A percentile compares a stretch with the other conserved stretches of the same genome.
Conservation (phyloP, 768 basidiomycete genomes). For the Polyporus arcularius region DNA sequence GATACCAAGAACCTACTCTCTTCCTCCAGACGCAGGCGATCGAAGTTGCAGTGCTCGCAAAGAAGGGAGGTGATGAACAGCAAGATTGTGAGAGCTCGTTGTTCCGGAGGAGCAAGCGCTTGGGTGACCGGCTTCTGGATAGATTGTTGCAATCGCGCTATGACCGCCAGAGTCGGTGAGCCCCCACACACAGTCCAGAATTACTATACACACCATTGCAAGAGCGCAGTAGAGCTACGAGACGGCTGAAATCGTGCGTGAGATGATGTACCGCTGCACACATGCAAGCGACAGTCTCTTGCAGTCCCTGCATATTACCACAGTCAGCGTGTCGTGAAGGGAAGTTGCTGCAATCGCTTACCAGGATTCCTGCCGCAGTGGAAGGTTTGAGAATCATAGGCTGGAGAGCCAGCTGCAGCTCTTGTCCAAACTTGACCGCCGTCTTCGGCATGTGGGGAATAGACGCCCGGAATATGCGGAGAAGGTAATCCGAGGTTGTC, state of each 20-base stretch:
- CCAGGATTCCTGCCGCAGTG: conserved; percentile 63
- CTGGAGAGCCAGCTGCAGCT: conserved; percentile 78
- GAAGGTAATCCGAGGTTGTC: conserved; percentile 78
- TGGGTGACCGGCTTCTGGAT: conserved; percentile 45
- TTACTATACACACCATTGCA: conserved; percentile 64
- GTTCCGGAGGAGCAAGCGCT: conserved; percentile 48
- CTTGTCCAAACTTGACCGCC: conserved; percentile 82
- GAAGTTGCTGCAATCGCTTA: conserved; percentile 32
- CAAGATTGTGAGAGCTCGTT: conserved; percentile 62
- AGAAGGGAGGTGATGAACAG: conserved; percentile 85
- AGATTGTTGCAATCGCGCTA: conserved; percentile 66
- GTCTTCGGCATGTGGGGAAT: conserved; percentile 91
- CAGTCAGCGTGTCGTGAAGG: background rate
- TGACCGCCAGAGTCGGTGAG: background rate
- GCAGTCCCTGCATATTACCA: conserved; percentile 59
- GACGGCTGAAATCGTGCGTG: conserved; percentile 80
- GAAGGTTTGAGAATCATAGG: conserved; percentile 92
- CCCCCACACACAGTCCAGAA: background rate
- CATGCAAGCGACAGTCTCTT: conserved; percentile 92
- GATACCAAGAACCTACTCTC: conserved; percentile 45
- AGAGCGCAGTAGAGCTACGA: conserved; percentile 81
- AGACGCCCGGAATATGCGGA: conserved; percentile 84
- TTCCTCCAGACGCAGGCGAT: conserved; percentile 64
- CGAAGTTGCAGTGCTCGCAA: conserved; percentile 88
- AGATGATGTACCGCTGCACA: conserved; percentile 82